Evolutionary conservation across 345 rosid species (phyloP).

Genomic region (Pistacia atlantica): DNA sequence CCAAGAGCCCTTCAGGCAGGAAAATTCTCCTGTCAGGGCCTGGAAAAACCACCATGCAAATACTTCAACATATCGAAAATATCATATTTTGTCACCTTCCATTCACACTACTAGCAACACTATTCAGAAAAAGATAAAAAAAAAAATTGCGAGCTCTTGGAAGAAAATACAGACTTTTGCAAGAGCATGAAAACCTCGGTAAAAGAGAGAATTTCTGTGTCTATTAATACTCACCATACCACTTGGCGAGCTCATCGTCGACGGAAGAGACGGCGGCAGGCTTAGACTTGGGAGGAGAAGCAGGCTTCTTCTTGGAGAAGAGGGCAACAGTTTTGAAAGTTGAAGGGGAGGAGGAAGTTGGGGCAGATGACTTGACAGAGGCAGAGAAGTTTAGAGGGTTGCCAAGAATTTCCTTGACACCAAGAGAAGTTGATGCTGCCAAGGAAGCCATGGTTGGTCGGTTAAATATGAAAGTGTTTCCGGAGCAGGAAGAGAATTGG

Average conservation of each 20-base stretch:
- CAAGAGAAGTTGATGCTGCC: conserved; percentile 70
- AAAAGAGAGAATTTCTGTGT: too few relatives aligned
- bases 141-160: too few relatives aligned
- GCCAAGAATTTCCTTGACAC: conserved; percentile 82
- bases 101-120: too few relatives aligned
- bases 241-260: conserved; percentile 90
- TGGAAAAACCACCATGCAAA: conserved; percentile 29
- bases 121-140: too few relatives aligned
- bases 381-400: conserved; percentile 66
- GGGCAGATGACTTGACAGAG: conserved; percentile 52
- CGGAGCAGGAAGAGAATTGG: neutral
- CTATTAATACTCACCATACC: conserved; percentile 74
- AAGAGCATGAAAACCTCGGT: too few relatives aligned
- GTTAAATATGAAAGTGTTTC: neutral
- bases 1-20: conserved; percentile 94
- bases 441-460: conserved; percentile 45
- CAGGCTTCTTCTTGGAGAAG: conserved; percentile 79
- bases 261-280: conserved; percentile 47
- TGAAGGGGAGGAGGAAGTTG: conserved; percentile 53
- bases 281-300: conserved; percentile 64
- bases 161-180: too few relatives aligned
- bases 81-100: too few relatives aligned
- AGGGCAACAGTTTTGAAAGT: conserved; percentile 79
- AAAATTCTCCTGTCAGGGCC: conserved; percentile 98
- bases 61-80: neutral